phyloP scores from a whole-genome alignment of 495 filamentous ascomycete species.

The Aspergillus sparsus region DNA sequence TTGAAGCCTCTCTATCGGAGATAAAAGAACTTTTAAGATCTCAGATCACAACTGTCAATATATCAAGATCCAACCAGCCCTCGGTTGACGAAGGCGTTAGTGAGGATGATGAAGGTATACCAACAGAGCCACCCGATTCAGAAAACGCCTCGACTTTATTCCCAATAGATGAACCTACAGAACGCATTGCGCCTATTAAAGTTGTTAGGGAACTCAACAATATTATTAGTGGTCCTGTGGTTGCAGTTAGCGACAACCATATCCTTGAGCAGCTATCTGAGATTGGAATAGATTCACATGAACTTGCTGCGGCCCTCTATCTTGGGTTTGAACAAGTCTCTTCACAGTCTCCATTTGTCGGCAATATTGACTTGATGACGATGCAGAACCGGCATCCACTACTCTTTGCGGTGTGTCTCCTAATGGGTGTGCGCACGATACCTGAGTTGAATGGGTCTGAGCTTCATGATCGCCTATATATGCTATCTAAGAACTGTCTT shows the following conservation, averaged over 20 bases:
- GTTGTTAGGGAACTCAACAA: conserved; percentile 4
- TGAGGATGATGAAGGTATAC: not conserved
- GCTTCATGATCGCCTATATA: not conserved
- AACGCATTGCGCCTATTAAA: conserved; percentile 1
- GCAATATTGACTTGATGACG: not conserved
- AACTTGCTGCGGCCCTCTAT: conserved; percentile 4
- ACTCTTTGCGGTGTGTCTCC: conserved; percentile 3
- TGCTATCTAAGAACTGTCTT: not conserved
- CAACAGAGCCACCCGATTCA: not conserved
- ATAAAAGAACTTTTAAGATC: conserved; percentile 7
- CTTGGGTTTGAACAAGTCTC: conserved; percentile 2
- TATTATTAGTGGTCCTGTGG: not conserved
- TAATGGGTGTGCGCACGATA: conserved; percentile 3
- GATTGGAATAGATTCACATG: not conserved
- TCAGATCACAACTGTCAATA: not conserved
- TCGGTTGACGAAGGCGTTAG: not conserved
- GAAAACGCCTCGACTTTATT: not conserved
- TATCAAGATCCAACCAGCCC: too few relatives aligned
- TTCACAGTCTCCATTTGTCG: not conserved
- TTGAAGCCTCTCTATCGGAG: conserved; percentile 4
- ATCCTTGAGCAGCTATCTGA: conserved; percentile 3
- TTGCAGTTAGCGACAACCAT: not conserved
- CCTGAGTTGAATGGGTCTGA: conserved; percentile 4
- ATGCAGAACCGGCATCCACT: not conserved
- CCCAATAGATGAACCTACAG: not conserved